These are phyloP conservation scores for Exsudoporus frostii DNA, from an alignment of 768 basidiomycete genomes.

Conservation along the genomic window DNA sequence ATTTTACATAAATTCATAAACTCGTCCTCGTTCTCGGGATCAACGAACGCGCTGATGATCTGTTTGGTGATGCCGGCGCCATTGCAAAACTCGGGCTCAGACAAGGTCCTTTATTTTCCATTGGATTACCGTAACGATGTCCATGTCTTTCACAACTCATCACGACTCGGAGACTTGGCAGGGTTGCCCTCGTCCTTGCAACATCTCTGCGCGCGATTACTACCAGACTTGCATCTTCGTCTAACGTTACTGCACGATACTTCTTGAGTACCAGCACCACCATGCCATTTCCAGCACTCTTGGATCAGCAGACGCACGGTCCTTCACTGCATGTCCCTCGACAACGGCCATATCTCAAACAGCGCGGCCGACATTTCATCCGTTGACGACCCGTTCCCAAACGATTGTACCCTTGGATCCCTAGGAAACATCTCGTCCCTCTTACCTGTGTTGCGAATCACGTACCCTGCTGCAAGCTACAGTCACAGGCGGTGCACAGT, in stretches of 20 bases:
- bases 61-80: too few relatives aligned
- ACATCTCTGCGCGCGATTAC: neutral
- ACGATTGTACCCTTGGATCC: slow-evolving; percentile 37
- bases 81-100: too few relatives aligned
- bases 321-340: slow-evolving; percentile 54
- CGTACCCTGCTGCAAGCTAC: slow-evolving; percentile 61
- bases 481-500: slow-evolving; percentile 62
- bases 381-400: slow-evolving; percentile 65
- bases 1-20: neutral
- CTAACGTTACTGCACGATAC: slow-evolving; percentile 47
- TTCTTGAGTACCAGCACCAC: slow-evolving; percentile 57
- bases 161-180: too few relatives aligned
- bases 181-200: neutral
- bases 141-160: neutral
- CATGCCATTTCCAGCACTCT: slow-evolving; percentile 65
- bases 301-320: slow-evolving; percentile 45
- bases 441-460: slow-evolving; percentile 51
- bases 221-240: neutral
- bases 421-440: slow-evolving; percentile 21
- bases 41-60: neutral
- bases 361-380: slow-evolving; percentile 55
- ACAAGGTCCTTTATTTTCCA: neutral
- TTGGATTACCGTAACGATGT: neutral
- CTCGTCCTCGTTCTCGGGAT: neutral
- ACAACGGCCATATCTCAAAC: slow-evolving; percentile 59